A percentile compares a stretch with the other conserved stretches of the same genome.
These are phyloP conservation scores for Teunomyces kruisii DNA, from an alignment of 805 yeast genomes.

Conservation along the genomic window DNA sequence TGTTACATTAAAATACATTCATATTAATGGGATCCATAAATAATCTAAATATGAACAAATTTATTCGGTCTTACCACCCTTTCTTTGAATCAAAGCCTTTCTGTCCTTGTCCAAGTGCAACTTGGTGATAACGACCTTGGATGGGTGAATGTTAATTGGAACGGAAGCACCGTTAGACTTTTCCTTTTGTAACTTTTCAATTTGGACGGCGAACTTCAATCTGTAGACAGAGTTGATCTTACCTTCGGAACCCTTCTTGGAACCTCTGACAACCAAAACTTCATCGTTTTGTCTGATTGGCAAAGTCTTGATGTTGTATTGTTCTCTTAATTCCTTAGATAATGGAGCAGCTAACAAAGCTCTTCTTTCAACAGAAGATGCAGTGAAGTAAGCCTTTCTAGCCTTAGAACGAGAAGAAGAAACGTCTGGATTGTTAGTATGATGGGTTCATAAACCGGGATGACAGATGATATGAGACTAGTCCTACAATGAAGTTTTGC, in stretches of 20 bases:
- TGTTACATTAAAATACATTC: slow-evolving; percentile 13
- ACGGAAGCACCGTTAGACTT: slow-evolving; percentile 97
- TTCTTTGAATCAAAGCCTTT: slow-evolving; percentile 95
- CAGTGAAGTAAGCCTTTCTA: slow-evolving; percentile 99
- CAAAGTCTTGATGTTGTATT: slow-evolving; percentile 92
- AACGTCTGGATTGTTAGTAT: slow-evolving; percentile 71
- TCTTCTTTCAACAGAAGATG: slow-evolving; percentile 96
- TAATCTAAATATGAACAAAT: slow-evolving; percentile 17
- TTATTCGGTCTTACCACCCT: slow-evolving; percentile 97
- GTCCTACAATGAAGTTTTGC: neutral
- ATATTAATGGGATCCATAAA: slow-evolving; percentile 7
- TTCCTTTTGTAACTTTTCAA: slow-evolving; percentile 96
- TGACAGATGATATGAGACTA: neutral
- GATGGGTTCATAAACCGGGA: neutral
- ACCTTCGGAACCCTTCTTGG: slow-evolving; percentile 99
- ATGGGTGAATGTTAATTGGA: slow-evolving; percentile 97
- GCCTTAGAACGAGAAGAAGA: slow-evolving; percentile 99
- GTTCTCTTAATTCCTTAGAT: slow-evolving; percentile 97
- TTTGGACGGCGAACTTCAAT: slow-evolving; percentile 94
- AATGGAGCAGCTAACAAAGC: slow-evolving; percentile 95
- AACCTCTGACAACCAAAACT: slow-evolving; percentile 95
- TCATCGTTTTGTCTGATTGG: slow-evolving; percentile 98
- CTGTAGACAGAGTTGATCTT: slow-evolving; percentile 97
- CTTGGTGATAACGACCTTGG: slow-evolving; percentile 98
- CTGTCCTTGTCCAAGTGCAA: slow-evolving; percentile 98